Percentiles rank a stretch among this genome's conserved stretches.
phyloP scores from a whole-genome alignment of 306 rosid species.

The Elaeagnus macrophylla region DNA sequence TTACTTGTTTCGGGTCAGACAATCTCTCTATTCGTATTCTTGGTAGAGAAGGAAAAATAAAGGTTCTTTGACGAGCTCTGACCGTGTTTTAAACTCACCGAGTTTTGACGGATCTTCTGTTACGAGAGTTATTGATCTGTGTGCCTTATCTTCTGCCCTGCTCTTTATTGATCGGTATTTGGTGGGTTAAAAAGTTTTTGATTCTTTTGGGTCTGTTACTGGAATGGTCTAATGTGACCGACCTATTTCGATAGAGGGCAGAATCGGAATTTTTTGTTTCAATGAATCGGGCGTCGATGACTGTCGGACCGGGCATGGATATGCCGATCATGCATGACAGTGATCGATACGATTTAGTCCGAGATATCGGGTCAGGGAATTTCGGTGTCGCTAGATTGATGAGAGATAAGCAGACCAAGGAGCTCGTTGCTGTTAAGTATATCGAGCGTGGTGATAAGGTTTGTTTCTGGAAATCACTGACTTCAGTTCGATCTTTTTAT shows the following conservation, averaged over 20 bases:
- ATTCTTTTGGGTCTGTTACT: background rate
- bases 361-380: slow-evolving; percentile 84
- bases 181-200: background rate
- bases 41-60: too few species aligned
- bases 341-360: slow-evolving; percentile 74
- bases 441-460: slow-evolving; percentile 93
- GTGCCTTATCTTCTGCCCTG: background rate
- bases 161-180: slow-evolving; percentile 1
- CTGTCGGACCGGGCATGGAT: slow-evolving; percentile 67
- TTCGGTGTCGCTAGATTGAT: slow-evolving; percentile 85
- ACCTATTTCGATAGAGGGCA: slow-evolving; percentile 10
- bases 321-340: slow-evolving; percentile 92
- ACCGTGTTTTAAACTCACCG: slow-evolving; percentile 3
- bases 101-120: slow-evolving; percentile 22
- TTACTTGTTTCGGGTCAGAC: too few species aligned
- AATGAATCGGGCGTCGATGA: slow-evolving; percentile 71
- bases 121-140: slow-evolving; percentile 10
- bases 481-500: background rate
- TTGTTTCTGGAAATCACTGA: slow-evolving; percentile 11
- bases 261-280: slow-evolving; percentile 9
- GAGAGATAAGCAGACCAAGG: slow-evolving; percentile 74
- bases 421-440: slow-evolving; percentile 87
- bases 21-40: too few species aligned
- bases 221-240: slow-evolving; percentile 28
- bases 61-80: background rate